Conservation (phyloP, 352 stramenopile species). For the Globisporangium uncinulatum region DNA sequence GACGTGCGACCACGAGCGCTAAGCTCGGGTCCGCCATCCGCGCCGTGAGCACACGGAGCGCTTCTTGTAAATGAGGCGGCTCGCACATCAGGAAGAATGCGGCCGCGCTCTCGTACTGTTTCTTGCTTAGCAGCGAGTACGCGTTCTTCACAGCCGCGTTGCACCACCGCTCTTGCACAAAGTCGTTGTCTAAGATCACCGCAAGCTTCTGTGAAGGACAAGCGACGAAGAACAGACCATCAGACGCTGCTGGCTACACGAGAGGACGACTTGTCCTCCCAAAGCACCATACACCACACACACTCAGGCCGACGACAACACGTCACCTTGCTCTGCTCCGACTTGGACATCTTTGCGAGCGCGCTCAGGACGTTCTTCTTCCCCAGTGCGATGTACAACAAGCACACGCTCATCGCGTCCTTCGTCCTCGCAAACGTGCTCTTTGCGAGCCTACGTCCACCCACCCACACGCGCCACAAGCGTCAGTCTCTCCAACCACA, state of each 20-base stretch:
- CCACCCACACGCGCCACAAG: neutral
- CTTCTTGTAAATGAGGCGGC: conserved; percentile 89
- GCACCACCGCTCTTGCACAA: conserved; percentile 73
- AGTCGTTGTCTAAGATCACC: conserved; percentile 77
- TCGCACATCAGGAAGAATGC: conserved; percentile 93
- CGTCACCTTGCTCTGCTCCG: conserved; percentile 61
- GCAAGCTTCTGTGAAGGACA: conserved; percentile 44
- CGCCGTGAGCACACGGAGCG: conserved; percentile 84
- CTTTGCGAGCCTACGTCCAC: conserved; percentile 50
- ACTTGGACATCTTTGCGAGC: conserved; percentile 69
- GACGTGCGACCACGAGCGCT: conserved; percentile 84
- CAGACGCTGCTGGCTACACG: neutral
- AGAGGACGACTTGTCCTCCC: neutral
- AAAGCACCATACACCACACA: neutral
- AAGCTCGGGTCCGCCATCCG: conserved; percentile 86
- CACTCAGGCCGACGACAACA: neutral
- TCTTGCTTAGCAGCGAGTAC: conserved; percentile 92
- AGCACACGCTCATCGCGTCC: conserved; percentile 67
- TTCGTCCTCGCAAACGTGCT: conserved; percentile 54
- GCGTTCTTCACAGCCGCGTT: conserved; percentile 93
- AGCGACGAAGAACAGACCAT: neutral
- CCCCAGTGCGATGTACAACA: conserved; percentile 73
- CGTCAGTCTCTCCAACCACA: neutral
- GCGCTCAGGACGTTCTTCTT: conserved; percentile 75
- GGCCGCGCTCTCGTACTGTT: conserved; percentile 85